Conservation (phyloP, 805 yeast species). For the Lachancea waltii region DNA sequence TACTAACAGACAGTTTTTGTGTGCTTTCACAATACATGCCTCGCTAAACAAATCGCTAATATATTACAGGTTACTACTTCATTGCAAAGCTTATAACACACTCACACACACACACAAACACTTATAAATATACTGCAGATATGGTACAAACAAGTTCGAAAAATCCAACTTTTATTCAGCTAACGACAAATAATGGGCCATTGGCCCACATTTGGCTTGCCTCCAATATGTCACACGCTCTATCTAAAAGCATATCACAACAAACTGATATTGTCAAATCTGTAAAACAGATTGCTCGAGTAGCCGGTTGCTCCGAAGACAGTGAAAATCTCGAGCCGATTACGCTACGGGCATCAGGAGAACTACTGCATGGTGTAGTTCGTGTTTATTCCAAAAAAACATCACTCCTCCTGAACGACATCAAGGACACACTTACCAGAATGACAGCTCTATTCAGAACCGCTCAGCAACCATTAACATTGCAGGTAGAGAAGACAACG, state of each 20-base stretch:
- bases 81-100: too few species aligned
- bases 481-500: constrained; percentile 46
- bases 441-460: constrained; percentile 60
- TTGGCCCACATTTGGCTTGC: constrained; percentile 90
- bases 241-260: constrained; percentile 64
- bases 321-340: constrained; percentile 44
- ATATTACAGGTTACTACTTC: too few species aligned
- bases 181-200: constrained; percentile 63
- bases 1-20: too few species aligned
- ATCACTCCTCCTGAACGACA: constrained; percentile 75
- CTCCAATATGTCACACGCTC: constrained; percentile 60
- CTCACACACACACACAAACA: too few species aligned
- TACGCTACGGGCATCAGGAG: constrained; percentile 79
- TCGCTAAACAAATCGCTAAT: too few species aligned
- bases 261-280: constrained; percentile 66
- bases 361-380: constrained; percentile 78
- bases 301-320: constrained; percentile 25
- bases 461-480: constrained; percentile 44
- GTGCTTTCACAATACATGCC: too few species aligned
- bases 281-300: constrained; percentile 54
- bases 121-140: neutral
- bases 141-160: neutral
- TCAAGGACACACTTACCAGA: constrained; percentile 64
- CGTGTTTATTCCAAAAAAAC: constrained; percentile 82
- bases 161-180: constrained; percentile 10